A percentile compares a stretch with the other conserved stretches of the same genome.
Conservation (phyloP, 495 filamentous ascomycete genomes). For the Podospora sp. region DNA sequence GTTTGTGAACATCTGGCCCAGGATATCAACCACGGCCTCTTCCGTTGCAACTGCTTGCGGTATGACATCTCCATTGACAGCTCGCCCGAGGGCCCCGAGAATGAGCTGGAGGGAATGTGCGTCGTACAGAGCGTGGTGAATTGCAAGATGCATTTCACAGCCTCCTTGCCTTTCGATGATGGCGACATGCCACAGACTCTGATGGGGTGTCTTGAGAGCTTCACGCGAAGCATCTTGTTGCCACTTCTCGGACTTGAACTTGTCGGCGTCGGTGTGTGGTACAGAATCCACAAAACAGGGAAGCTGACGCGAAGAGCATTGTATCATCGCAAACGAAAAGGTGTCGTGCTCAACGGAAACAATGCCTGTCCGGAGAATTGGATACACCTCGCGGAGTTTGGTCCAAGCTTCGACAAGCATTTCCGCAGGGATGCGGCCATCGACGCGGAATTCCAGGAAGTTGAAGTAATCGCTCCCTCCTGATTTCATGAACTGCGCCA, state of each 20-base stretch:
- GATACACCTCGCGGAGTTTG: conserved; percentile 50
- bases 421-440: conserved; percentile 12
- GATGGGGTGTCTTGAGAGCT: conserved; percentile 21
- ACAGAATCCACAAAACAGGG: not conserved
- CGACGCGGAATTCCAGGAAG: conserved; percentile 52
- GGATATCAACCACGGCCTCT: conserved; percentile 53
- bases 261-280: not conserved
- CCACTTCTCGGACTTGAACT: conserved; percentile 40
- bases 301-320: conserved; percentile 38
- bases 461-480: conserved; percentile 65
- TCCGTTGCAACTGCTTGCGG: conserved; percentile 34
- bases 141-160: conserved; percentile 49
- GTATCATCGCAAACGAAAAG: conserved; percentile 68
- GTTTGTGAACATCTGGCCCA: conserved; percentile 44
- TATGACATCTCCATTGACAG: conserved; percentile 11
- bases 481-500: conserved; percentile 61
- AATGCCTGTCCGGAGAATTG: conserved; percentile 76
- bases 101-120: conserved; percentile 66
- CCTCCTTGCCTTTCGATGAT: conserved; percentile 23
- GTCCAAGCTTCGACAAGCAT: conserved; percentile 60
- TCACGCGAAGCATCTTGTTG: conserved; percentile 19
- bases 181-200: conserved; percentile 37
- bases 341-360: conserved; percentile 58
- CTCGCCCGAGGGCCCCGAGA: conserved; percentile 54
- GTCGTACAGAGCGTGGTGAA: conserved; percentile 81